Evolutionary conservation across 2,329 filamentous ascomycete genomes (phyloP), one percentile per base, ranked within the genome.

Genomic region (Corniculantispora saksenae): DNA sequence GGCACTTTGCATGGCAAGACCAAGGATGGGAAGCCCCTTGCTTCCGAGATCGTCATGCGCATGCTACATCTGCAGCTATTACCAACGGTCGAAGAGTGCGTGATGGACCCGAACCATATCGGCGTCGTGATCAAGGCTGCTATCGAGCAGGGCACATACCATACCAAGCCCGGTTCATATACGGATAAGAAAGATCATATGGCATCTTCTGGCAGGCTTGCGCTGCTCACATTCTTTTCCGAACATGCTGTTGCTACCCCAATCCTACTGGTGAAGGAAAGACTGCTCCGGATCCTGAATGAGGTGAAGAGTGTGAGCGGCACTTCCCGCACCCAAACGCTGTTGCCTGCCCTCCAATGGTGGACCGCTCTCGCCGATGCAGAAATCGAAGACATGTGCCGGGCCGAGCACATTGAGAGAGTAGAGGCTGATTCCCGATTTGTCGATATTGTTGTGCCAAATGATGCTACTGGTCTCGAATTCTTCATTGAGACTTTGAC

Each of bases 71-170:
- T 86, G 23, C 82, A 91, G 45, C 78, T 97, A n/a, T 76, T 92
- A 23, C 92, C 92, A 0, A 86, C 85, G 2, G 79, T 97, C 12
- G 94, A 97, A 76, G 95, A 97, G 76, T 96, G 90, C 72, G 84
- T 94, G 3, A 86, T 97, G 69, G 93, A 98, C 73, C 80, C 87
- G 4, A 86, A 84, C 32, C 89, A 95, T 67, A 83, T 97, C 53
- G 80, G 84, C 29, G 85, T 86, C 23, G 84, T 89, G 2, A 75
- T 97, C 6, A 78, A 79, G 54, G 70, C 73, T 7, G 70, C 73
- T 13, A 75, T 81, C 58, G 78, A 79, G 67, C 75, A 76, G 40
- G 79, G 81, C 21, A 81, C 77, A 68, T 80, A 79, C 35, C 72
- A 74, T 35, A 66, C 68, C 17, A 70, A 73, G 23, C 74, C 76